phyloP scores from a whole-genome alignment of 768 basidiomycete species.

The Xerocomellus amylosporus region DNA sequence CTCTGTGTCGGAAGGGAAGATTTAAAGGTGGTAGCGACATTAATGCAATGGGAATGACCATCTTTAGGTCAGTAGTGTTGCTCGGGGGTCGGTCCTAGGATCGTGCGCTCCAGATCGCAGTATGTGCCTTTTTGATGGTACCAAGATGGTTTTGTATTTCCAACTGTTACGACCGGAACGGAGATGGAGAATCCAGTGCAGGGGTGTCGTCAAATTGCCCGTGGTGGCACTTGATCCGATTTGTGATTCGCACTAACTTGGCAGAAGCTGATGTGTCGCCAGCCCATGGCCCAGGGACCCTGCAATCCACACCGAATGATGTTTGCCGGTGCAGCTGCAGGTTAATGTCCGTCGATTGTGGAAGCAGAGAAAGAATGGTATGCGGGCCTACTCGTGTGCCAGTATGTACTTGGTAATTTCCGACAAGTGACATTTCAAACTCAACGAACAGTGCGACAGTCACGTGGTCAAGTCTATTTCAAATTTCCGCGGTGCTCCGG shows the following conservation, averaged over 20 bases:
- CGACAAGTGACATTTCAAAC: neutral
- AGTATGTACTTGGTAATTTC: neutral
- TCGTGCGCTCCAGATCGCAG: too few relatives aligned
- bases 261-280: neutral
- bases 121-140: neutral
- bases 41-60: too few relatives aligned
- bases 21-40: neutral
- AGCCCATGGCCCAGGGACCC: neutral
- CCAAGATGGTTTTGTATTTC: neutral
- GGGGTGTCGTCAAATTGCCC: neutral
- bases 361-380: neutral
- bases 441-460: neutral
- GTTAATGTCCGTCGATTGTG: slow-evolving; percentile 12
- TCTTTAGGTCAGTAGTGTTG: neutral
- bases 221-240: neutral
- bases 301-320: neutral
- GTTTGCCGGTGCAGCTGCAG: neutral
- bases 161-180: neutral
- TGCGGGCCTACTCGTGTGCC: neutral
- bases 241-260: neutral
- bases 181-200: neutral
- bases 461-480: neutral
- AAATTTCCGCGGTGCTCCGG: neutral
- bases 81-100: too few relatives aligned
- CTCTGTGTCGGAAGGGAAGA: slow-evolving; percentile 8